Percentiles rank a stretch among this genome's conserved stretches.
These are phyloP conservation scores for Cicer arietinum DNA, from an alignment of 306 rosid species.

Conservation along the genomic window DNA sequence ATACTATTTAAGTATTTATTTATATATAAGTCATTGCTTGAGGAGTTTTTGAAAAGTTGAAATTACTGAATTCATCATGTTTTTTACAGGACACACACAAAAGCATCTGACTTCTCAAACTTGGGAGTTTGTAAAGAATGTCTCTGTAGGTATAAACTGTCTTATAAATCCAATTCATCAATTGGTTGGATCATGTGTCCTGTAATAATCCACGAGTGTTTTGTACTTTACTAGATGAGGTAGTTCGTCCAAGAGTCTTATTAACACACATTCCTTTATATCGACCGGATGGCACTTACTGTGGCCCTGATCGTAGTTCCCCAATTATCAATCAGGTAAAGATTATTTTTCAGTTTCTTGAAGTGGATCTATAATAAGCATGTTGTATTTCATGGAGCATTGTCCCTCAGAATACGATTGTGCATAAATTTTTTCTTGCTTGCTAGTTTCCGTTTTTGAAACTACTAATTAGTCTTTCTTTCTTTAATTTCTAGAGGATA, in stretches of 20 bases:
- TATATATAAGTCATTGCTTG: slow-evolving; percentile 3
- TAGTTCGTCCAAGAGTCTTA: slow-evolving; percentile 66
- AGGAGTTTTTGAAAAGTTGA: slow-evolving; percentile 26
- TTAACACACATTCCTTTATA: slow-evolving; percentile 83
- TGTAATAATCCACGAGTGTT: slow-evolving; percentile 33
- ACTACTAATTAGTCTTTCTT: slow-evolving; percentile 28
- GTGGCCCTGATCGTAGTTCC: slow-evolving; percentile 76
- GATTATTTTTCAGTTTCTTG: slow-evolving; percentile 32
- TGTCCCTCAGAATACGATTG: slow-evolving; percentile 17
- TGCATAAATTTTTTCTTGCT: slow-evolving; percentile 26
- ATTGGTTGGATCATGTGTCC: slow-evolving; percentile 27
- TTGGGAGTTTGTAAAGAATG: slow-evolving; percentile 66
- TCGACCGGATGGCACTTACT: slow-evolving; percentile 63
- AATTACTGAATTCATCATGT: slow-evolving; percentile 38
- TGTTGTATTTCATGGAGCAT: slow-evolving; percentile 25
- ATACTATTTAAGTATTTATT: background rate
- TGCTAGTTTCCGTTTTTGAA: slow-evolving; percentile 44
- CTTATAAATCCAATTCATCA: slow-evolving; percentile 37
- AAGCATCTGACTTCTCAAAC: slow-evolving; percentile 56
- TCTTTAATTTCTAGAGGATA: slow-evolving; percentile 59
- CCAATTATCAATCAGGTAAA: slow-evolving; percentile 76
- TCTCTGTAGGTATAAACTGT: slow-evolving; percentile 62
- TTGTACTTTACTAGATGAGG: slow-evolving; percentile 53
- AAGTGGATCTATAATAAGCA: slow-evolving; percentile 22
- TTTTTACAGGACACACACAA: slow-evolving; percentile 64